Conservation (phyloP, 225 moss, liverwort and hornwort species). For the Sphagnum contortum region DNA sequence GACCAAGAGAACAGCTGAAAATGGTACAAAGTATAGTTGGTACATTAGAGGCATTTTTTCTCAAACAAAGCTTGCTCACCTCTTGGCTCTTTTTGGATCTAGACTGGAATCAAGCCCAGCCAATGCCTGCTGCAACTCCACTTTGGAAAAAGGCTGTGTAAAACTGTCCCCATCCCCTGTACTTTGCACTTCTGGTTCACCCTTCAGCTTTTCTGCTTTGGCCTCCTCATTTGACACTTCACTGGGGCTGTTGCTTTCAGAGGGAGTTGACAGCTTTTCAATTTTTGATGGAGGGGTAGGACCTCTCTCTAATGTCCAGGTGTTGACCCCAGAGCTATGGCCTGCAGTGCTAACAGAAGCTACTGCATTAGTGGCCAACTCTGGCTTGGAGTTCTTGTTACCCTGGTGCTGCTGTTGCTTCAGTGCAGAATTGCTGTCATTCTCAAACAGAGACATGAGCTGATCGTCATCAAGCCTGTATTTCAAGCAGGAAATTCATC, state of each 20-base stretch:
- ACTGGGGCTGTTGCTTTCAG: constrained; percentile 93
- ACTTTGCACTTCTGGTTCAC: constrained; percentile 92
- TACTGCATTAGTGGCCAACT: constrained; percentile 5
- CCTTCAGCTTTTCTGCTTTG: constrained; percentile 54
- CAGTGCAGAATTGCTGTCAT: constrained; percentile 48
- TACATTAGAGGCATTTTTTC: too few relatives aligned
- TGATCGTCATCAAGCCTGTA: constrained; percentile 68
- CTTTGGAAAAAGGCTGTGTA: constrained; percentile 45
- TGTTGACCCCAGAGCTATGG: constrained; percentile 38
- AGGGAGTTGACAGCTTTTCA: constrained; percentile 81
- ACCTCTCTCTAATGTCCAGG: constrained; percentile 34
- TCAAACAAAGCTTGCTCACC: constrained; percentile 20
- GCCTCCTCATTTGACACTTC: constrained; percentile 85
- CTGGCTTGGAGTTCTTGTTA: neutral
- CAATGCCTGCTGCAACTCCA: constrained; percentile 46
- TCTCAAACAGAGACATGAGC: constrained; percentile 73
- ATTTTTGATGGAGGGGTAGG: constrained; percentile 39
- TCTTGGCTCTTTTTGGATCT: constrained; percentile 91
- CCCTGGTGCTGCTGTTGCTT: constrained; percentile 11
- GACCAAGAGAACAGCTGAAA: too few relatives aligned
- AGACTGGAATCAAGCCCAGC: constrained; percentile 79
- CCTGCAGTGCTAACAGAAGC: constrained; percentile 38
- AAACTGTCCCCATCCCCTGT: constrained; percentile 69
- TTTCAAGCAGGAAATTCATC: constrained; percentile 9
- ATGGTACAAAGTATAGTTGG: too few relatives aligned